Evolutionary conservation across 2,329 filamentous ascomycete species (phyloP).

Genomic region (Colletotrichum higginsianum): DNA sequence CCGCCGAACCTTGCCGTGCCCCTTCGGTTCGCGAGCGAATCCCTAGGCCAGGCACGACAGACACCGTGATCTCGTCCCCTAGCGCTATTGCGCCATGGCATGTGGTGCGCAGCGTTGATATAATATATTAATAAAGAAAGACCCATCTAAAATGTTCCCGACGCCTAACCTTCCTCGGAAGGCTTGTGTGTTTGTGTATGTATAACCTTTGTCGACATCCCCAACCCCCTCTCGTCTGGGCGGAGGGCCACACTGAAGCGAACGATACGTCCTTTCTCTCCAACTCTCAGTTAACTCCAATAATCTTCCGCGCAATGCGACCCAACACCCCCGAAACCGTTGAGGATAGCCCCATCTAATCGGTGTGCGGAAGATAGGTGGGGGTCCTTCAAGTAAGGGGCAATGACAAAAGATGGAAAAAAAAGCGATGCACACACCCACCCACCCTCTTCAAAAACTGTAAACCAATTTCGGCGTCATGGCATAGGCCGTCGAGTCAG

Average conservation of each 20-base stretch:
- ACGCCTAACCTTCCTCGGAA: neutral
- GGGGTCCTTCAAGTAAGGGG: neutral
- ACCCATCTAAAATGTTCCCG: conserved; percentile 4
- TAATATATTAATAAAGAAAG: conserved; percentile 6
- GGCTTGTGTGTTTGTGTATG: conserved; percentile 5
- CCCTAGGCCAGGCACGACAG: neutral
- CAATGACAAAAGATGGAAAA: neutral
- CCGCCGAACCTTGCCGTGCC: neutral
- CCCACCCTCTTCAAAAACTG: neutral
- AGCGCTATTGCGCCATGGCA: neutral
- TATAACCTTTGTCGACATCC: neutral
- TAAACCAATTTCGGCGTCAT: neutral
- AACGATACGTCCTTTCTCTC: conserved; percentile 7
- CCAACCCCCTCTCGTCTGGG: neutral
- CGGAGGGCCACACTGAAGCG: neutral
- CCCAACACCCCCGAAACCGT: neutral
- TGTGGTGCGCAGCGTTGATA: neutral
- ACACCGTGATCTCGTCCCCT: neutral
- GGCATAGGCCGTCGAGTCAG: conserved; percentile 3
- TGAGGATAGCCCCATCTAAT: neutral
- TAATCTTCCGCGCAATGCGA: neutral
- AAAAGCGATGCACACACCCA: neutral
- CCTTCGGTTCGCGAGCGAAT: neutral
- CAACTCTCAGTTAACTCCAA: neutral
- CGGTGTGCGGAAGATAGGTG: neutral